These are phyloP conservation scores for Coffea canephora DNA, from an alignment of 257 asterid genomes.

Conservation along the genomic window DNA sequence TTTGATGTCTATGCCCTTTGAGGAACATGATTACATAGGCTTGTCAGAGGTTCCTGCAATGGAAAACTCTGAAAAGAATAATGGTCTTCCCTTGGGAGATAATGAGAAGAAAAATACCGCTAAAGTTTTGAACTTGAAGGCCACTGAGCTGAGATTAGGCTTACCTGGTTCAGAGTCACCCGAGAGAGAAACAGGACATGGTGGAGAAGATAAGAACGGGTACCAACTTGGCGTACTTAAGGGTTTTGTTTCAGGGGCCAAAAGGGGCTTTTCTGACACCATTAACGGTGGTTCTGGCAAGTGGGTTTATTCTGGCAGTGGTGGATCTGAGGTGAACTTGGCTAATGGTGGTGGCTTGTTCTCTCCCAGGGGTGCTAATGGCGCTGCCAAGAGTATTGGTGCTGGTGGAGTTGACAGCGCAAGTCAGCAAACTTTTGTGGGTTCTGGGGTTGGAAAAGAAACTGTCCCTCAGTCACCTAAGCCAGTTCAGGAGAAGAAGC, in stretches of 20 bases:
- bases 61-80: conserved; percentile 34
- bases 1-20: conserved; percentile 29
- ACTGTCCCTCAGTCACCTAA: conserved; percentile 26
- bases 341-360: conserved; percentile 31
- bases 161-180: conserved; percentile 46
- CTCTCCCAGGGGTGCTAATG: conserved; percentile 37
- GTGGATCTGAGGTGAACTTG: conserved; percentile 39
- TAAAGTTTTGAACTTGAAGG: conserved; percentile 47
- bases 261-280: conserved; percentile 43
- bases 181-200: conserved; percentile 24
- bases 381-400: conserved; percentile 22
- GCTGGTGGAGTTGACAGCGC: conserved; percentile 20
- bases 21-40: conserved; percentile 44
- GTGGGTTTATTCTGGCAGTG: conserved; percentile 39
- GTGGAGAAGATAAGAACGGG: conserved; percentile 15
- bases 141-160: conserved; percentile 44
- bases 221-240: conserved; percentile 18
- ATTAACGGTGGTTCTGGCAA: conserved; percentile 34
- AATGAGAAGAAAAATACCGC: conserved; percentile 17
- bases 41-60: conserved; percentile 30
- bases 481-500: conserved; percentile 34
- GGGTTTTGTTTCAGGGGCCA: conserved; percentile 38
- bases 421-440: conserved; percentile 19
- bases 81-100: conserved; percentile 14
- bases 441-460: conserved; percentile 32